Evolutionary conservation across 805 yeast genomes (phyloP).

Genomic region (Starmerella khaoyaiensis): DNA sequence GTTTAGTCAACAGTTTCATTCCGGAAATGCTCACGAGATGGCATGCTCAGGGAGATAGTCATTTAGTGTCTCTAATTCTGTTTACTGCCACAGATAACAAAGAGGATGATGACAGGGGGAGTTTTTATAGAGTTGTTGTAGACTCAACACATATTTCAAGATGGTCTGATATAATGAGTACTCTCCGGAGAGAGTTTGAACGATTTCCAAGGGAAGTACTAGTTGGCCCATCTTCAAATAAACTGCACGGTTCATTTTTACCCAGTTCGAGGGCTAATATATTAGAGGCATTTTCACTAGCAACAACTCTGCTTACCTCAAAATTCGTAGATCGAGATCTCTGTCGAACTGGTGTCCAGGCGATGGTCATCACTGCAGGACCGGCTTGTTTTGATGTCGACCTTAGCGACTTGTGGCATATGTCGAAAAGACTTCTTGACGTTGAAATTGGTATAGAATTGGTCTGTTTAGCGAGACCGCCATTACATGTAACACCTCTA

Average conservation of each 20-base stretch:
- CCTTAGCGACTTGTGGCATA: conserved; percentile 55
- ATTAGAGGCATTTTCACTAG: conserved; percentile 74
- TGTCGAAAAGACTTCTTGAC: conserved; percentile 60
- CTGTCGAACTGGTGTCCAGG: conserved; percentile 82
- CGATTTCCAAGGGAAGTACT: conserved; percentile 65
- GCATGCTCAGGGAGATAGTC: conserved; percentile 80
- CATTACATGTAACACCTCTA: conserved; percentile 82
- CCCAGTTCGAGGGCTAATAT: conserved; percentile 86
- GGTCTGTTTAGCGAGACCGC: conserved; percentile 78
- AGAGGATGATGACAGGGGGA: conserved; percentile 58
- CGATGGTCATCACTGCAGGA: conserved; percentile 78
- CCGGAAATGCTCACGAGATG: conserved; percentile 82
- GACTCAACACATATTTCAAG: conserved; percentile 80
- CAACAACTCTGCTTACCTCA: conserved; percentile 61
- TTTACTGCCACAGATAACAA: conserved; percentile 37
- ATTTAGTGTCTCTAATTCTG: conserved; percentile 73
- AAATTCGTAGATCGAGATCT: conserved; percentile 75
- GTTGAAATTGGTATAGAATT: conserved; percentile 82
- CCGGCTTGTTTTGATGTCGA: conserved; percentile 90
- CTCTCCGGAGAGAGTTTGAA: conserved; percentile 70
- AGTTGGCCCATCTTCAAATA: conserved; percentile 32
- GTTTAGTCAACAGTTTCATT: conserved; percentile 78
- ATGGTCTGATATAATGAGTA: conserved; percentile 89
- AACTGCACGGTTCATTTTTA: conserved; percentile 49
- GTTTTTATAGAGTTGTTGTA: conserved; percentile 85